Evolutionary conservation across 257 asterid species (phyloP), one percentile per base, ranked within the genome.

Genomic region (Lycium barbarum): DNA sequence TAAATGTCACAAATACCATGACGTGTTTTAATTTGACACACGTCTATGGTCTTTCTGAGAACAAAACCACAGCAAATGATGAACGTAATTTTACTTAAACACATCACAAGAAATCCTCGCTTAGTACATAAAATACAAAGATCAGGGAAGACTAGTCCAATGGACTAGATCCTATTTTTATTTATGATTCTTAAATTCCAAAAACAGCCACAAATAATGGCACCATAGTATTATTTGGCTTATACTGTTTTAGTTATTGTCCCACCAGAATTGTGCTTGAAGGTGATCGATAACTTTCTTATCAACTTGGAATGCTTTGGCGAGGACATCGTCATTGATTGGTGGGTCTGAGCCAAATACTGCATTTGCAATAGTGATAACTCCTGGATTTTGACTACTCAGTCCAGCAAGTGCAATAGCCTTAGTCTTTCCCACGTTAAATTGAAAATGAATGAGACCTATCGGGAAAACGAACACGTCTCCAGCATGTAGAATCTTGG

Each of bases 281-380:
- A 72, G 57, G 1, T 72, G 45, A 43, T 72, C 57, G 9, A 72
- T 51, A n/a, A 72, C 35, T 72, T 72, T 72, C 18, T 72, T 72
- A 4, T 72, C 57, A n/a, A 72, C 33, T 72, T 43, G 80, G 38
- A 72, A 72, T 72, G 80, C 80, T 72, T 72, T 72, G 10, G 80
- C 36, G 11, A 72, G 80, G 6, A 72, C 57, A n/a, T 47, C n/a
- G 1, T n/a, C 80, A 20, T 12, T 73, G 6, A 73, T 73, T 6
- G 80, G 59, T 11, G 80, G 59, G 3, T 73, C n/a, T 45, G 80
- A 26, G 33, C 33, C 33, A 26, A 26, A 26, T 26, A 26, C 33
- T 26, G 33, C 33, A 26, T 26, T 26, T 26, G 33, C 33, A 26
- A 26, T 26, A 26, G 33, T 26, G 33, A 26, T 26, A 26, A 26